These are phyloP conservation scores for Plasmodium gaboni DNA, from an alignment of 169 alveolate genomes.

Conservation along the genomic window DNA sequence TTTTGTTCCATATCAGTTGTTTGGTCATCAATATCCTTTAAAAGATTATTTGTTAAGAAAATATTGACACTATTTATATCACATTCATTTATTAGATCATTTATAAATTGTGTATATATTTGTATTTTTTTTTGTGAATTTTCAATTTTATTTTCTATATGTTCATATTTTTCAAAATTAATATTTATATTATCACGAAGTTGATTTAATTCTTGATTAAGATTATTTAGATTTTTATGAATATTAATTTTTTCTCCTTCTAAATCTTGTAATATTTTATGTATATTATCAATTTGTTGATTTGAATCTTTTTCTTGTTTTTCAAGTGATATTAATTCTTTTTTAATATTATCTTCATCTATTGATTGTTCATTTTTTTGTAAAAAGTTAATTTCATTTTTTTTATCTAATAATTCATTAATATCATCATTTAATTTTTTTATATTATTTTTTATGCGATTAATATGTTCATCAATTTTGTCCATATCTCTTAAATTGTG, in stretches of 20 bases:
- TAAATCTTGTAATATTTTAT: not conserved
- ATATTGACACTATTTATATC: slow-evolving; percentile 52
- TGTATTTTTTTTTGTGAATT: slow-evolving; percentile 26
- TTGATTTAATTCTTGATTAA: slow-evolving; percentile 45
- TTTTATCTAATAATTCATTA: slow-evolving; percentile 46
- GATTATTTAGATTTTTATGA: slow-evolving; percentile 14
- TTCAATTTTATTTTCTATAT: slow-evolving; percentile 28
- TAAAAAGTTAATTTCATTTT: slow-evolving; percentile 21
- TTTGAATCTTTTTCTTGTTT: slow-evolving; percentile 2
- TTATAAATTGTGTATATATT: slow-evolving; percentile 33
- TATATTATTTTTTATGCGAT: slow-evolving; percentile 48
- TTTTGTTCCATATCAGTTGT: not conserved
- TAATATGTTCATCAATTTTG: slow-evolving; percentile 34
- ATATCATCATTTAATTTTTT: slow-evolving; percentile 59
- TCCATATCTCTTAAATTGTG: slow-evolving; percentile 21
- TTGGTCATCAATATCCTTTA: slow-evolving; percentile 8
- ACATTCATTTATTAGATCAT: slow-evolving; percentile 47
- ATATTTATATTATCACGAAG: slow-evolving; percentile 25
- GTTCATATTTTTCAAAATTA: slow-evolving; percentile 43
- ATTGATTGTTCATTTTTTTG: not conserved
- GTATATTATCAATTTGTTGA: slow-evolving; percentile 13
- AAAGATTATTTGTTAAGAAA: not conserved
- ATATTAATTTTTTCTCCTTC: not conserved
- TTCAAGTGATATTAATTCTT: slow-evolving; percentile 2
- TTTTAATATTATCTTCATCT: slow-evolving; percentile 9